Conservation (phyloP, 345 rosid species). For the Brassica nigra region DNA sequence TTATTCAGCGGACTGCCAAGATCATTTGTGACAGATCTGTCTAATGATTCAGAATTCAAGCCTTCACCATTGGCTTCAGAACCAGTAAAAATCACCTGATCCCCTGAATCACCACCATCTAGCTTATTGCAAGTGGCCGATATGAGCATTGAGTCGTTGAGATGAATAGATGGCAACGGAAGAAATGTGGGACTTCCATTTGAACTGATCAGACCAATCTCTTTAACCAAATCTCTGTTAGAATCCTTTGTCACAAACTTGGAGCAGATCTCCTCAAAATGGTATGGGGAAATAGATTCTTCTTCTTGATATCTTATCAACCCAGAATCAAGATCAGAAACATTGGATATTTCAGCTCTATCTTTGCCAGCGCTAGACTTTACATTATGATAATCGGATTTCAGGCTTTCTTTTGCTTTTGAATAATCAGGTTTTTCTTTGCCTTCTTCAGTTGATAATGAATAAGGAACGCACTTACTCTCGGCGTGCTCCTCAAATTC, state of each 20-base stretch:
- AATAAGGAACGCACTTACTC: constrained; percentile 54
- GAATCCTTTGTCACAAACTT: constrained; percentile 81
- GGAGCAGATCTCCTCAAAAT: constrained; percentile 68
- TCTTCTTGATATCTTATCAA: constrained; percentile 63
- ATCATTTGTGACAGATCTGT: constrained; percentile 41
- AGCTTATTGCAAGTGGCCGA: constrained; percentile 41
- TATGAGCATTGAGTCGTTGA: constrained; percentile 53
- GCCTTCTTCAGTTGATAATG: constrained; percentile 47
- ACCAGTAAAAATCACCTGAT: constrained; percentile 35
- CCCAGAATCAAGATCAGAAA: constrained; percentile 52
- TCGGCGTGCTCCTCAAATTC: constrained; percentile 67
- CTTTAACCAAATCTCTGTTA: constrained; percentile 76
- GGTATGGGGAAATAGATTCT: constrained; percentile 57
- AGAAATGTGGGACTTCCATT: constrained; percentile 71
- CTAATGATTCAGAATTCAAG: constrained; percentile 31
- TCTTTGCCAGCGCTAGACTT: constrained; percentile 44
- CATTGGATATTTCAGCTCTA: constrained; percentile 42
- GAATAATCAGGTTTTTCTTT: constrained; percentile 47
- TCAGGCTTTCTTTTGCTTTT: constrained; percentile 51
- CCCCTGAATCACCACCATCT: constrained; percentile 39
- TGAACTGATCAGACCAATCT: constrained; percentile 84
- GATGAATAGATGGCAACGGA: constrained; percentile 51
- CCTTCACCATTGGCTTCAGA: constrained; percentile 40
- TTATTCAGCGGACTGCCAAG: constrained; percentile 28
- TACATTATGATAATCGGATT: constrained; percentile 33